Conservation (phyloP, 192 early-diverging fungal species). For the Allomyces macrogynus region DNA sequence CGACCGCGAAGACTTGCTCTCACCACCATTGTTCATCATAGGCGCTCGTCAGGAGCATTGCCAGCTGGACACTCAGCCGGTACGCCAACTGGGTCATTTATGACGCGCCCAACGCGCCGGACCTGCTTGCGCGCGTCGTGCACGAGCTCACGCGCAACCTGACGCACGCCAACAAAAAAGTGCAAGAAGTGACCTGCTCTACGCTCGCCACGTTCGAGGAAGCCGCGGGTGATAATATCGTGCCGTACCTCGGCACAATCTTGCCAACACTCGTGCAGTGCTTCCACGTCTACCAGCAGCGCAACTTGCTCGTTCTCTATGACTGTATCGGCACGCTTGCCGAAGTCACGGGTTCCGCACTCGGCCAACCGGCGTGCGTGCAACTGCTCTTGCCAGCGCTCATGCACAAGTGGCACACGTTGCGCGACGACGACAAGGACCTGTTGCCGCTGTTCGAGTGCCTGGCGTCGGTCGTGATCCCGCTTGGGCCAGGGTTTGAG, state of each 20-base stretch:
- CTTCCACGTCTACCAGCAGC: conserved; percentile 82
- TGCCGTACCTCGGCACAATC: conserved; percentile 76
- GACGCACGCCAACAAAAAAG: conserved; percentile 83
- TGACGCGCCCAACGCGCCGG: conserved; percentile 31
- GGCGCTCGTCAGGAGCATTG: conserved; percentile 87
- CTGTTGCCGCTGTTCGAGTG: conserved; percentile 77
- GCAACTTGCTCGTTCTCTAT: conserved; percentile 89
- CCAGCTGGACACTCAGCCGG: conserved; percentile 95
- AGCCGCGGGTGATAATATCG: conserved; percentile 57
- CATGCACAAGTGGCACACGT: conserved; percentile 59
- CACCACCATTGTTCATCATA: background rate
- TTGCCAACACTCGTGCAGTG: conserved; percentile 58
- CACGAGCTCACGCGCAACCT: conserved; percentile 55
- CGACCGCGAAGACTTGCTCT: background rate
- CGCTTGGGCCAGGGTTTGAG: conserved; percentile 49
- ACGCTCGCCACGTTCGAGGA: conserved; percentile 93
- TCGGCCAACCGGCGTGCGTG: conserved; percentile 63
- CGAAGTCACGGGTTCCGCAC: conserved; percentile 65
- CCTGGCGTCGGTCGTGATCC: background rate
- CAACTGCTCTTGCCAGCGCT: conserved; percentile 73
- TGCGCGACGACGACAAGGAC: conserved; percentile 70
- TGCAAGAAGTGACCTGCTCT: conserved; percentile 93
- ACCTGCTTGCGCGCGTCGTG: conserved; percentile 69
- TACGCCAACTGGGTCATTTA: conserved; percentile 66
- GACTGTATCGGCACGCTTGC: conserved; percentile 96